Conservation (phyloP, 2,329 filamentous ascomycete genomes). For the Colletotrichum sojae region DNA sequence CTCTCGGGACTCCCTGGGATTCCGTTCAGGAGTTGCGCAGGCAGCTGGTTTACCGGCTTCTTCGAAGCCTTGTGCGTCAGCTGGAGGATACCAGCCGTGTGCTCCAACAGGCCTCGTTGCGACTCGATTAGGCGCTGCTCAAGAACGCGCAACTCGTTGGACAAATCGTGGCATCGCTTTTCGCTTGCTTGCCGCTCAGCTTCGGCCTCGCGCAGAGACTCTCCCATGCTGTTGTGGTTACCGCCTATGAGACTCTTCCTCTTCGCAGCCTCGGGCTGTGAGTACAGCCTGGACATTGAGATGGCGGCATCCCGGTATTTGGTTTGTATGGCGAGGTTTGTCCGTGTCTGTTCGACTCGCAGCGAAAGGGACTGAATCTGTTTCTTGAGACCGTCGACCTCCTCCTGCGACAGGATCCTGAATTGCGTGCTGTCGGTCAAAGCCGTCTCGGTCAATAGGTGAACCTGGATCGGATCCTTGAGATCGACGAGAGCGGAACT, state of each 20-base stretch:
- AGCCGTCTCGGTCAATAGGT: constrained; percentile 93
- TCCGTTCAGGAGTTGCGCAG: constrained; percentile 61
- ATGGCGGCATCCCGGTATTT: constrained; percentile 95
- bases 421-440: constrained; percentile 89
- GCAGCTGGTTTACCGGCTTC: constrained; percentile 56
- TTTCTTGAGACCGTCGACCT: constrained; percentile 93
- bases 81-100: constrained; percentile 93
- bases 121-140: constrained; percentile 83
- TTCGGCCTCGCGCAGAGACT: constrained; percentile 74
- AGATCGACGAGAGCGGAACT: constrained; percentile 73
- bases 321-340: constrained; percentile 89
- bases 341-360: constrained; percentile 85
- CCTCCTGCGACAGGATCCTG: constrained; percentile 89
- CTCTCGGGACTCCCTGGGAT: constrained; percentile 84
- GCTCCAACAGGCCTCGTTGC: constrained; percentile 83
- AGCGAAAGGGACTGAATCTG: constrained; percentile 80
- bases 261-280: constrained; percentile 65
- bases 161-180: constrained; percentile 87
- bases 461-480: constrained; percentile 84
- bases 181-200: constrained; percentile 81
- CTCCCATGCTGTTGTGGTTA: constrained; percentile 63
- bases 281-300: constrained; percentile 86
- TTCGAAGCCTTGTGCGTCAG: constrained; percentile 87
- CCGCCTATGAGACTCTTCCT: constrained; percentile 62
- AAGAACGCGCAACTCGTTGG: constrained; percentile 82